Evolutionary conservation across 345 rosid genomes (phyloP).

Genomic region (Syzygium oleosum): DNA sequence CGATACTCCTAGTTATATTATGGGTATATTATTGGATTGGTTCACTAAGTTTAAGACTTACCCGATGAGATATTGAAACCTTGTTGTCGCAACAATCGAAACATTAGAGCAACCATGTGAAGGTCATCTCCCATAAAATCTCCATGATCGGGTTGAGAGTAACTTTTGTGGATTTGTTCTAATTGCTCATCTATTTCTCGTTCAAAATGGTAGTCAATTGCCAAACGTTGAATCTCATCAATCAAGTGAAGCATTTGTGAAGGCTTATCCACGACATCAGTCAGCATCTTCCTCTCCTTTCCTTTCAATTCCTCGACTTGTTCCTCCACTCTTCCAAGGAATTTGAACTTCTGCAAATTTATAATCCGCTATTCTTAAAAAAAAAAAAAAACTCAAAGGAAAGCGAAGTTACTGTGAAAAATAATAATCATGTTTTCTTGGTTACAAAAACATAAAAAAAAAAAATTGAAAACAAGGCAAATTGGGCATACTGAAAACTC

Average conservation of each 20-base stretch:
- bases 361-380: not conserved
- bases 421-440: not conserved
- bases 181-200: constrained; percentile 20
- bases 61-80: not conserved
- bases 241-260: constrained; percentile 6
- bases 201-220: constrained; percentile 36
- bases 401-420: not conserved
- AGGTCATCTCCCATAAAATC: not conserved
- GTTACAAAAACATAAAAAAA: not conserved
- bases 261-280: not conserved
- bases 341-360: not conserved
- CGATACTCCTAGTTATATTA: not conserved
- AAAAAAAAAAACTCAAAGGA: not conserved
- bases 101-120: not conserved
- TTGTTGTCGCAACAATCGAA: not conserved
- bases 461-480: not conserved
- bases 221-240: constrained; percentile 24
- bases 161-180: not conserved
- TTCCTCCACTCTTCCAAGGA: not conserved
- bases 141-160: not conserved
- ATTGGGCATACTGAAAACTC: not conserved
- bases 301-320: constrained; percentile 3
- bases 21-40: not conserved
- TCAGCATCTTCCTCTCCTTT: constrained; percentile 4
- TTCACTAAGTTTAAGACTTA: not conserved